Base-by-base conservation (phyloP, 2,329 filamentous ascomycete species). In the Podosphaera xanthii region DNA sequence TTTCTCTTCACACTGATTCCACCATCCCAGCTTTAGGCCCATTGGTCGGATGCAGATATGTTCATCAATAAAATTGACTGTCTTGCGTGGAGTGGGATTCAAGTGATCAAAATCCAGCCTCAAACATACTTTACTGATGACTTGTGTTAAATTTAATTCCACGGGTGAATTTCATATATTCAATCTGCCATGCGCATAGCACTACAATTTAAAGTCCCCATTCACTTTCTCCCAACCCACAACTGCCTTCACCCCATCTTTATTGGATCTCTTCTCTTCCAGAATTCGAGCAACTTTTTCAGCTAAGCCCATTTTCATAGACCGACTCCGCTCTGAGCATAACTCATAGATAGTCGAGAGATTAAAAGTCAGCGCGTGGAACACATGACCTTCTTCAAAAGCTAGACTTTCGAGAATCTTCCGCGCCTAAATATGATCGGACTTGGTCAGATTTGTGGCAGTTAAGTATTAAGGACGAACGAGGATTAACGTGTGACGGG, bases 311-410 rank as follows among this genome's bases (percentile, higher is more conserved):
- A 79, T 70, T 74, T 97, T 97, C 65, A 85, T 71, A 10, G 77
- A 77, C 56, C 79, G 75, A 49, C 87, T 80, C 62, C 79, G 78
- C 65, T 97, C 90, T 0, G 86, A 90, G 68, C 86, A 92, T 6
- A 97, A 76, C 71, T 97, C 92, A 69, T 94, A 97, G 65, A 95
- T 80, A 0, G 91, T 97, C 9, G 83, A 82, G 10, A 98, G 71
- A 69, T 97, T 97, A 72, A 96, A 94, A 0, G 94, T 79, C 2
- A 95, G 72, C 0, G 86, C 86, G 62, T 86, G 83, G 60, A 91
- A 96, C 0, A 81, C 79, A 48, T 80, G 74, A 9, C 54, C 34
- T 7, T 31, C 49, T 8, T 44, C 52, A 36, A 48, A 75, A 0
- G 89, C 74, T 9, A 94, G 72, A 0, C 72, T 71, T 66, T 91